phyloP scores from a whole-genome alignment of 768 basidiomycete species.

The Gymnopilus junonius region DNA sequence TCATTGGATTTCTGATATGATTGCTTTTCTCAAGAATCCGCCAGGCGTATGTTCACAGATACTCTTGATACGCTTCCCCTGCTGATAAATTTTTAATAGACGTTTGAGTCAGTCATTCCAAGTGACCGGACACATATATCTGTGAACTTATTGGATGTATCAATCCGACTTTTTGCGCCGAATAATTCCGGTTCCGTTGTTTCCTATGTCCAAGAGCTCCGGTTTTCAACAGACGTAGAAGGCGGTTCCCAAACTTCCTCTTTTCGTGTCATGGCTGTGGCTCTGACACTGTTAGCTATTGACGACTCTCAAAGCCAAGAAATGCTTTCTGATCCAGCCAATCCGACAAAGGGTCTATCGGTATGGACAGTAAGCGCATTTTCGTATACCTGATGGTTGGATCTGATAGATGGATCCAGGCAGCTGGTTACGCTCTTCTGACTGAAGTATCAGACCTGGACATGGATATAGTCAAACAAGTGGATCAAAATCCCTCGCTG shows the following conservation, averaged over 20 bases:
- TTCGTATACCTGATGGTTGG: neutral
- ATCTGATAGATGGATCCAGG: slow-evolving; percentile 37
- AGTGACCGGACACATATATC: slow-evolving; percentile 80
- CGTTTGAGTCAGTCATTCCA: slow-evolving; percentile 92
- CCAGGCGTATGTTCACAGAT: slow-evolving; percentile 70
- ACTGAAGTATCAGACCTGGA: slow-evolving; percentile 59
- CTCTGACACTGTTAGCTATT: slow-evolving; percentile 50
- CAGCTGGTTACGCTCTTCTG: slow-evolving; percentile 70
- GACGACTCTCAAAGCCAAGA: slow-evolving; percentile 34
- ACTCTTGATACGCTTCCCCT: neutral
- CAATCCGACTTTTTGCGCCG: slow-evolving; percentile 62
- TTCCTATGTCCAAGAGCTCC: slow-evolving; percentile 63
- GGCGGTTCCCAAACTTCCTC: slow-evolving; percentile 64
- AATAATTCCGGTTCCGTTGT: slow-evolving; percentile 69
- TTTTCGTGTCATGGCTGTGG: slow-evolving; percentile 52
- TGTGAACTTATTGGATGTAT: slow-evolving; percentile 69
- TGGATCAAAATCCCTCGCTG: slow-evolving; percentile 22
- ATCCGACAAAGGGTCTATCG: slow-evolving; percentile 37
- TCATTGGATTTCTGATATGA: slow-evolving; percentile 64
- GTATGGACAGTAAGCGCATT: slow-evolving; percentile 68
- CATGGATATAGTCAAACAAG: slow-evolving; percentile 41
- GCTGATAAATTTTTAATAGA: slow-evolving; percentile 37
- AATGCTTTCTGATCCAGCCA: slow-evolving; percentile 26
- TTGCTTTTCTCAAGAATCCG: slow-evolving; percentile 75
- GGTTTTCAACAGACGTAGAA: slow-evolving; percentile 75